Conservation (phyloP, 2,329 filamentous ascomycete species). For the Fonsecaea nubica region DNA sequence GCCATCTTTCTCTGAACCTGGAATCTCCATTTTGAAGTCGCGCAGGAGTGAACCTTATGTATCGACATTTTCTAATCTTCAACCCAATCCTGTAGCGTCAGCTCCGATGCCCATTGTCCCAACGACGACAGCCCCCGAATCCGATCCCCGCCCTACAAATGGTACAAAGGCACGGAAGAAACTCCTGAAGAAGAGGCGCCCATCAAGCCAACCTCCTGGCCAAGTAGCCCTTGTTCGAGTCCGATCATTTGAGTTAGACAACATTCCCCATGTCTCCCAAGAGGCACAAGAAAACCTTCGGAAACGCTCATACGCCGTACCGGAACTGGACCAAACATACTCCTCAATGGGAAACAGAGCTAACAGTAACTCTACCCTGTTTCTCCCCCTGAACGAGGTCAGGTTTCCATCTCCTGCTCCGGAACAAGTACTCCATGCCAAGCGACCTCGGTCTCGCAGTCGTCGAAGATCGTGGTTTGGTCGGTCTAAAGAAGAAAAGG, state of each 20-base stretch:
- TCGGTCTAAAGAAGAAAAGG: conserved; percentile 30
- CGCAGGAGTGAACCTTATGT: conserved; percentile 26
- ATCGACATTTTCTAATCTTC: conserved; percentile 24
- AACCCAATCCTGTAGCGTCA: conserved; percentile 6
- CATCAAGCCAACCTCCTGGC: conserved; percentile 28
- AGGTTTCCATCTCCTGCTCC: conserved; percentile 39
- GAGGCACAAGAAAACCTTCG: conserved; percentile 36
- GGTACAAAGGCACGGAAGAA: conserved; percentile 31
- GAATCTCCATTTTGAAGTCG: conserved; percentile 30
- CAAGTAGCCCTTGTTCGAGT: conserved; percentile 31
- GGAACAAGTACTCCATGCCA: conserved; percentile 15
- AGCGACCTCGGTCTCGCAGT: conserved; percentile 30
- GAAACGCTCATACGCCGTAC: conserved; percentile 35
- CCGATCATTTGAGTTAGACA: conserved; percentile 30
- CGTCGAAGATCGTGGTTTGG: conserved; percentile 36
- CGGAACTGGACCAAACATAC: conserved; percentile 39
- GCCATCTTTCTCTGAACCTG: conserved; percentile 1
- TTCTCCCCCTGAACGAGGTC: conserved; percentile 26
- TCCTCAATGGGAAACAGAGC: conserved; percentile 22
- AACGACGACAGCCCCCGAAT: neutral
- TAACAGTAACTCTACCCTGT: conserved; percentile 31
- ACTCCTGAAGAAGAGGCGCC: conserved; percentile 37
- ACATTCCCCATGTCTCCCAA: conserved; percentile 33
- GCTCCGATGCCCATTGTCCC: neutral
- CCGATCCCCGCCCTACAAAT: neutral